These are phyloP conservation scores for Candida anutae DNA, from an alignment of 1,139 yeast genomes.

Conservation along the genomic window DNA sequence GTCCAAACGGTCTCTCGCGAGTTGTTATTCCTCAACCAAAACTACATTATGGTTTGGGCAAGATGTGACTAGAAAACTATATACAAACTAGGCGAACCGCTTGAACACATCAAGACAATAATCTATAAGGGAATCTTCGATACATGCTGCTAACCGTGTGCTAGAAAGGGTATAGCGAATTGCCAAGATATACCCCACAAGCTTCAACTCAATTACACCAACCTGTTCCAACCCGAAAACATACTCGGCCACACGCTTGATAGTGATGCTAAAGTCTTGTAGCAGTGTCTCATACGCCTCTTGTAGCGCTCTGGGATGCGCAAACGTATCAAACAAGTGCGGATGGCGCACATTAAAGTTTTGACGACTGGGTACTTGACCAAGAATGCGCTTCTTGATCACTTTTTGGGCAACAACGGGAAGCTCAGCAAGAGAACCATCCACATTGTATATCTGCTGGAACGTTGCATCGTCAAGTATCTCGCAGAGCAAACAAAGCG, in stretches of 20 bases:
- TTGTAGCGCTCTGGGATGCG: background rate
- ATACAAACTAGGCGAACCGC: background rate
- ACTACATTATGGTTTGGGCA: constrained; percentile 66
- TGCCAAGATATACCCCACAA: constrained; percentile 8
- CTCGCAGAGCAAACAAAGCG: constrained; percentile 21
- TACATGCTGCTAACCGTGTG: too few species aligned
- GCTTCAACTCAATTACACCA: constrained; percentile 8
- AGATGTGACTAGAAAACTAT: constrained; percentile 5
- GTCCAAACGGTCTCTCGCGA: constrained; percentile 46
- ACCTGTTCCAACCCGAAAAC: background rate
- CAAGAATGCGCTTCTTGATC: constrained; percentile 2
- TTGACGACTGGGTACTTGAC: constrained; percentile 8
- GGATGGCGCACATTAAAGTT: constrained; percentile 9
- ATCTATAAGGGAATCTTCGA: too few species aligned
- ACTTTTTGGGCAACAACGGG: too few species aligned
- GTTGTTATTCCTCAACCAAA: constrained; percentile 53
- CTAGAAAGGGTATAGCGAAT: too few species aligned
- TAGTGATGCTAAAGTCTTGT: background rate
- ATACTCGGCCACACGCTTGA: background rate
- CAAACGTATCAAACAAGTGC: constrained; percentile 5
- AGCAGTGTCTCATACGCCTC: too few species aligned
- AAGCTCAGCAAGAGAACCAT: too few species aligned
- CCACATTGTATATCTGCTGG: too few species aligned
- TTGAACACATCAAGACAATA: too few species aligned
- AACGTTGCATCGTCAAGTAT: background rate